Percentiles rank a stretch among this genome's conserved stretches.
Evolutionary conservation across 2,329 filamentous ascomycete species (phyloP).

Genomic region (Fusarium cyanostomum): DNA sequence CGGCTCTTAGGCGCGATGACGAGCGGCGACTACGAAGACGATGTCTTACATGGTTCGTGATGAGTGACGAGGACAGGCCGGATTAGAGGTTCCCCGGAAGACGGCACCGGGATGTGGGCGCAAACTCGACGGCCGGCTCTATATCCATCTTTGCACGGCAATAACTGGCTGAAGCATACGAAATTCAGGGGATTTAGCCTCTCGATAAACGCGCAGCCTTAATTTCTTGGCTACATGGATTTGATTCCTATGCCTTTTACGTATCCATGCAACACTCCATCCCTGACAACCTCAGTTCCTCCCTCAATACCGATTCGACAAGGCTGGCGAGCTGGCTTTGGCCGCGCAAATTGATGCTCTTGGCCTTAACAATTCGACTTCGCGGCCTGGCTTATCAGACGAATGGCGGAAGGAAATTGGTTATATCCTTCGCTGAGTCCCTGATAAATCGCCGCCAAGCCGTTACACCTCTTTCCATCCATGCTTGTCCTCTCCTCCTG

Average conservation of each 20-base stretch:
- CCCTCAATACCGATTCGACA: conserved; percentile 19
- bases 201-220: background rate
- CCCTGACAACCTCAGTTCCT: conserved; percentile 11
- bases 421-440: background rate
- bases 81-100: conserved; percentile 10
- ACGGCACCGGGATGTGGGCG: conserved; percentile 38
- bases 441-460: conserved; percentile 20
- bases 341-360: conserved; percentile 28
- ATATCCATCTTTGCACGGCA: too few relatives aligned
- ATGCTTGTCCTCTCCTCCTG: conserved; percentile 1
- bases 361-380: conserved; percentile 13
- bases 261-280: background rate
- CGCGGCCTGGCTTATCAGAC: background rate
- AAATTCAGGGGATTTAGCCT: conserved; percentile 4
- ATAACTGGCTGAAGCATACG: conserved; percentile 8
- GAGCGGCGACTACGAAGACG: background rate
- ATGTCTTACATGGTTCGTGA: conserved; percentile 1
- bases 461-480: background rate
- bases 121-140: conserved; percentile 1
- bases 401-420: background rate
- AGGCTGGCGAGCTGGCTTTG: conserved; percentile 18
- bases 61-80: conserved; percentile 19
- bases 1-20: conserved; percentile 2
- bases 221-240: conserved; percentile 19
- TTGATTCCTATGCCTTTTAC: background rate